Percentiles rank a stretch among this genome's conserved stretches.
These are phyloP conservation scores for Lactarius hengduanensis DNA, from an alignment of 768 basidiomycete genomes.

Conservation along the genomic window DNA sequence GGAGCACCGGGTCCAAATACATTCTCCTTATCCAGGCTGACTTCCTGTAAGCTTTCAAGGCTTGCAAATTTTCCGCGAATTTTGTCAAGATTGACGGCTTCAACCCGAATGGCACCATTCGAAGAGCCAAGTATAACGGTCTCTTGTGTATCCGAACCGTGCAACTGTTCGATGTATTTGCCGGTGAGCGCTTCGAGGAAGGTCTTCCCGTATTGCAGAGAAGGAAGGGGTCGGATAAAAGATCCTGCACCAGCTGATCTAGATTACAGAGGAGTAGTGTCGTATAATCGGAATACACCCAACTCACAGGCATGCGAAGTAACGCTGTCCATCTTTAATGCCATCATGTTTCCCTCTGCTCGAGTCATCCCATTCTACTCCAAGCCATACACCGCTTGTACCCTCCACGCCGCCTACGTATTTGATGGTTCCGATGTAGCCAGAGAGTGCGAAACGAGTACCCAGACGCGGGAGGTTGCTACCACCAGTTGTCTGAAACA, in stretches of 20 bases:
- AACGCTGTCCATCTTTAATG: slow-evolving; percentile 66
- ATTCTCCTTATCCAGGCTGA: slow-evolving; percentile 71
- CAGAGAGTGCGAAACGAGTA: slow-evolving; percentile 54
- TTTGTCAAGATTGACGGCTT: slow-evolving; percentile 80
- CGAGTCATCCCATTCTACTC: slow-evolving; percentile 95
- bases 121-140: slow-evolving; percentile 78
- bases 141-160: slow-evolving; percentile 54
- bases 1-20: slow-evolving; percentile 53
- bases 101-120: slow-evolving; percentile 76
- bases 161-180: slow-evolving; percentile 73
- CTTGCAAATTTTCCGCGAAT: slow-evolving; percentile 68
- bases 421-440: slow-evolving; percentile 64
- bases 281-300: slow-evolving; percentile 5
- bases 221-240: slow-evolving; percentile 71
- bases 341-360: slow-evolving; percentile 87
- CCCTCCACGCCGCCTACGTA: slow-evolving; percentile 64
- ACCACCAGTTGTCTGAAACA: slow-evolving; percentile 3
- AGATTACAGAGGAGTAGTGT: slow-evolving; percentile 19
- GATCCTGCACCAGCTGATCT: slow-evolving; percentile 68
- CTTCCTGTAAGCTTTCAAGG: slow-evolving; percentile 67
- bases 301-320: slow-evolving; percentile 76
- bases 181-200: slow-evolving; percentile 72
- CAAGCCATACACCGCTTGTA: slow-evolving; percentile 78
- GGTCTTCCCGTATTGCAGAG: slow-evolving; percentile 58
- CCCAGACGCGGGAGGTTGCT: slow-evolving; percentile 41